Percentiles rank a stretch among this genome's conserved stretches.
These are phyloP conservation scores for Pleurozium schreberi DNA, from an alignment of 225 moss, liverwort and hornwort species.

Conservation along the genomic window DNA sequence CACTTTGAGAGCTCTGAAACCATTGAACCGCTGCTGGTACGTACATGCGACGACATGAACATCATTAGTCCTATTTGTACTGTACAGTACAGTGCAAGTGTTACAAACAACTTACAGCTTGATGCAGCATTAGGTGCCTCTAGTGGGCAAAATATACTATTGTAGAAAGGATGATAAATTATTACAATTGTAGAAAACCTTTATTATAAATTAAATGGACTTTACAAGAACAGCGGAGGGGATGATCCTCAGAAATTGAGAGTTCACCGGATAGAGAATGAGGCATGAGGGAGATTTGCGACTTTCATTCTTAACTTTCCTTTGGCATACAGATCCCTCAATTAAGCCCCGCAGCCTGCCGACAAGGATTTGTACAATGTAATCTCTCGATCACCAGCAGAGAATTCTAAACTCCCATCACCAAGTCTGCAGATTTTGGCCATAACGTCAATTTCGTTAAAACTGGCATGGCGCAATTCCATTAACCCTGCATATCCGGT, in stretches of 20 bases:
- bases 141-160: too few species aligned
- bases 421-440: not conserved
- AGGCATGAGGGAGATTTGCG: not conserved
- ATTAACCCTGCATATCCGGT: not conserved
- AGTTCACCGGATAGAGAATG: not conserved
- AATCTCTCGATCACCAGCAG: not conserved
- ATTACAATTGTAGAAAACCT: too few species aligned
- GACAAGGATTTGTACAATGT: not conserved
- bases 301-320: not conserved
- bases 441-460: not conserved
- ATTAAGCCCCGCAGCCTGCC: not conserved
- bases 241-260: not conserved
- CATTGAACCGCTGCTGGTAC: too few species aligned
- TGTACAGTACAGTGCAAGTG: too few species aligned
- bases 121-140: too few species aligned
- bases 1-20: too few species aligned
- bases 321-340: not conserved
- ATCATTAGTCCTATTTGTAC: too few species aligned
- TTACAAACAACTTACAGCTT: too few species aligned
- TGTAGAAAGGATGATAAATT: too few species aligned
- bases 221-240: not conserved
- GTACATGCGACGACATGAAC: too few species aligned
- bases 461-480: not conserved
- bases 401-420: not conserved
- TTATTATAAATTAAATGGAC: too few species aligned